These are phyloP conservation scores for Lunasporangiospora selenospora DNA, from an alignment of 192 early-diverging fungal species.

Conservation along the genomic window DNA sequence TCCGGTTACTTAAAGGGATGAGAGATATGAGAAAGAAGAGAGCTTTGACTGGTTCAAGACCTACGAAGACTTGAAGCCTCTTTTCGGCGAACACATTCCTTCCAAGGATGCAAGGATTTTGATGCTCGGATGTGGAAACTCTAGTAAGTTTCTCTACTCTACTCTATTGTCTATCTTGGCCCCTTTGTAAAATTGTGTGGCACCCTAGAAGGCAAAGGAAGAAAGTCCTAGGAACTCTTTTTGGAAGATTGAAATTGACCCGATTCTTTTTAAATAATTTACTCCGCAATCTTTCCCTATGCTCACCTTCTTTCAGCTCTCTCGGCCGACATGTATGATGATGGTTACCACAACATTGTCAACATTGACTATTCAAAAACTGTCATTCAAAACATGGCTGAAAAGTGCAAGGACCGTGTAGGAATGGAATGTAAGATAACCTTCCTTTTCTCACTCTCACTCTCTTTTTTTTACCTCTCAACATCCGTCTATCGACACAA, in stretches of 20 bases:
- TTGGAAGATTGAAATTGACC: too few species aligned
- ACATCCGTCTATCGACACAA: not conserved
- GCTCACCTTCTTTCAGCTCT: too few species aligned
- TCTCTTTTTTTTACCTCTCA: not conserved
- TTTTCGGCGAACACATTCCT: constrained; percentile 60
- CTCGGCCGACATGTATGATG: constrained; percentile 81
- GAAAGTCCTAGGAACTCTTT: too few species aligned
- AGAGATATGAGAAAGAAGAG: constrained; percentile 52
- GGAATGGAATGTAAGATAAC: constrained; percentile 62
- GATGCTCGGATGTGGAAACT: constrained; percentile 92
- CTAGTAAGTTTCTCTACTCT: too few species aligned
- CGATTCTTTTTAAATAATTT: not conserved
- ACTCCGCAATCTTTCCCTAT: too few species aligned
- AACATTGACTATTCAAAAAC: constrained; percentile 84
- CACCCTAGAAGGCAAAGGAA: too few species aligned
- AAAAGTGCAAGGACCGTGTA: constrained; percentile 52
- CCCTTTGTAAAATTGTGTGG: too few species aligned
- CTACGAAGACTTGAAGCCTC: constrained; percentile 71
- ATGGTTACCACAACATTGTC: constrained; percentile 72
- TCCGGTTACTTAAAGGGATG: constrained; percentile 5
- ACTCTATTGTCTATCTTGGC: too few species aligned
- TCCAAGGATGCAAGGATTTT: constrained; percentile 67
- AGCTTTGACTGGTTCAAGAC: constrained; percentile 94
- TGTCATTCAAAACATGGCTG: constrained; percentile 81
- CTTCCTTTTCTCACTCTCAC: not conserved